phyloP scores from a whole-genome alignment of 1,284 basidiomycete species.

The Ustilago lituana region DNA sequence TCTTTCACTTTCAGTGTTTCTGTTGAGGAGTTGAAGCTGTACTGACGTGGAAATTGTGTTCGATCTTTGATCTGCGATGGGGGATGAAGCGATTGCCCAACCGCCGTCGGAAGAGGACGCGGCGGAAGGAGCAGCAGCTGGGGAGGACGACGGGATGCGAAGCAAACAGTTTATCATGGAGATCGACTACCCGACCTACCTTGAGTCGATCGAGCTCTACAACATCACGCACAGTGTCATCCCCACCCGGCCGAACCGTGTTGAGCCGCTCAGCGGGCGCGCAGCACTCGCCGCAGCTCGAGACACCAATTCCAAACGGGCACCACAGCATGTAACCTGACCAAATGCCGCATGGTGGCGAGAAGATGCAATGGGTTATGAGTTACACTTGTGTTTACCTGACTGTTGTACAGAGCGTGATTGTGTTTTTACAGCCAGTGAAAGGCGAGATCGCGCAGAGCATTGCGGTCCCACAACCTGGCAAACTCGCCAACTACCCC shows the following conservation, averaged over 20 bases:
- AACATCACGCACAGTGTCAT: slow-evolving; percentile 74
- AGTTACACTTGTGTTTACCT: too few species aligned
- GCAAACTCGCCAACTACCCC: not conserved
- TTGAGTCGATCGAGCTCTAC: slow-evolving; percentile 82
- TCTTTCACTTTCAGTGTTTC: too few species aligned
- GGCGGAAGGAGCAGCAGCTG: not conserved
- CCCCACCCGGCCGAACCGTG: slow-evolving; percentile 55
- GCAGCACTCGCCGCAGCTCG: slow-evolving; percentile 5
- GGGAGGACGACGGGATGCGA: slow-evolving; percentile 51
- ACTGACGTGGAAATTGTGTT: too few species aligned
- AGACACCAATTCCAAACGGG: too few species aligned
- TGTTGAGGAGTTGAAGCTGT: too few species aligned
- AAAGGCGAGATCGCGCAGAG: slow-evolving; percentile 29
- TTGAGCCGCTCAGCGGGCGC: slow-evolving; percentile 18
- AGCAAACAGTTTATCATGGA: slow-evolving; percentile 86
- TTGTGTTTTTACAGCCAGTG: slow-evolving; percentile 20
- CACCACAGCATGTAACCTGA: too few species aligned
- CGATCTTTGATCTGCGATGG: not conserved
- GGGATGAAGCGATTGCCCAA: not conserved
- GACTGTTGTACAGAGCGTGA: not conserved
- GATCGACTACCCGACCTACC: slow-evolving; percentile 83
- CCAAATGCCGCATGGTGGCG: too few species aligned
- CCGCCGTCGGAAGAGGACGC: slow-evolving; percentile 2
- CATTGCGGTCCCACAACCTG: slow-evolving; percentile 20
- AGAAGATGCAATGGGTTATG: too few species aligned